phyloP scores from a whole-genome alignment of 2,329 filamentous ascomycete genomes.

The Zalaria sp. region DNA sequence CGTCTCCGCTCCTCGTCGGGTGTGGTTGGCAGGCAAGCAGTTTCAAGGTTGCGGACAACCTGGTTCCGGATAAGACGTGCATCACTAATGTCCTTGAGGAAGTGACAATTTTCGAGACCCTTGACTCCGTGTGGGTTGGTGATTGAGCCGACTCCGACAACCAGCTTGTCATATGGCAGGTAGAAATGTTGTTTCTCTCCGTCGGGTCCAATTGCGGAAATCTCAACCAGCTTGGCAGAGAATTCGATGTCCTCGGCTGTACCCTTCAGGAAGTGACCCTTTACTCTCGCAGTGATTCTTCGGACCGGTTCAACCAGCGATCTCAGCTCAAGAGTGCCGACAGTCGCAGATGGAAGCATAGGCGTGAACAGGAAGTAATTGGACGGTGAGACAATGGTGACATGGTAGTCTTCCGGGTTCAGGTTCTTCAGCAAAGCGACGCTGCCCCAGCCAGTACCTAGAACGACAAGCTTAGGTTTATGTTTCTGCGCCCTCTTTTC shows the following conservation, averaged over 20 bases:
- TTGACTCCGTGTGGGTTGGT: slow-evolving; percentile 95
- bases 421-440: slow-evolving; percentile 83
- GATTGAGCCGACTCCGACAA: slow-evolving; percentile 79
- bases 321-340: slow-evolving; percentile 82
- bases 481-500: slow-evolving; percentile 58
- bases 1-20: slow-evolving; percentile 74
- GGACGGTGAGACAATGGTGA: slow-evolving; percentile 84
- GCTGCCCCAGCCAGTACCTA: slow-evolving; percentile 91
- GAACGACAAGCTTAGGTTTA: slow-evolving; percentile 83
- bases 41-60: slow-evolving; percentile 78
- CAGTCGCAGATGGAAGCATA: slow-evolving; percentile 93
- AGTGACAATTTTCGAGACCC: slow-evolving; percentile 83
- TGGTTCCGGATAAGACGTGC: slow-evolving; percentile 79
- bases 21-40: slow-evolving; percentile 85
- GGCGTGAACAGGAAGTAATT: slow-evolving; percentile 98
- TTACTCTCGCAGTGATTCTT: slow-evolving; percentile 61
- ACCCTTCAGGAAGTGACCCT: slow-evolving; percentile 82
- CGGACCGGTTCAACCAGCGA: slow-evolving; percentile 89
- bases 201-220: slow-evolving; percentile 54
- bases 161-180: slow-evolving; percentile 91
- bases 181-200: slow-evolving; percentile 78
- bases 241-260: slow-evolving; percentile 83
- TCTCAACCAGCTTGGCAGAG: slow-evolving; percentile 77
- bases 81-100: slow-evolving; percentile 90
- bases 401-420: slow-evolving; percentile 83